Percentiles rank a stretch among this genome's conserved stretches.
Evolutionary conservation across 441 rosid species (phyloP).

Genomic region (Eruca vesicaria): DNA sequence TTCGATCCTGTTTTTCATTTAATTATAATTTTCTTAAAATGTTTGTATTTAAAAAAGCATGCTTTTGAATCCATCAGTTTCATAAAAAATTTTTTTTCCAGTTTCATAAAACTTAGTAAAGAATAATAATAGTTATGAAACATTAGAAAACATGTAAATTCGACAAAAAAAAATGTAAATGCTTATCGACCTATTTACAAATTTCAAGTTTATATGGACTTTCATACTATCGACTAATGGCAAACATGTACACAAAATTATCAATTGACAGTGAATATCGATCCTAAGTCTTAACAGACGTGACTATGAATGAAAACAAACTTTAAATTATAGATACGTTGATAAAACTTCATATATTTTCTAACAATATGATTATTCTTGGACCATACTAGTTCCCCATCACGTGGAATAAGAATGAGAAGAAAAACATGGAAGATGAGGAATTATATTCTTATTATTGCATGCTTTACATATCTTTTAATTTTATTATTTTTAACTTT

Average conservation of each 20-base stretch:
- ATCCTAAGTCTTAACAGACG: not conserved
- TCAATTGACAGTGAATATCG: not conserved
- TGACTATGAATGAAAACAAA: not conserved
- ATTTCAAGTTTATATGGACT: not conserved
- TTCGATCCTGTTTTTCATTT: not conserved
- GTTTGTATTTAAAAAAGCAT: no score
- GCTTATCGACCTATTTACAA: not conserved
- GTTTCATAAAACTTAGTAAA: not conserved
- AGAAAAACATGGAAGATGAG: not conserved
- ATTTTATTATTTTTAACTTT: not conserved
- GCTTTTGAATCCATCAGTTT: not conserved
- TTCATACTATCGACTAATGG: not conserved
- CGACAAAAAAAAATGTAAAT: no score
- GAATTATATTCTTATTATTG: not conserved
- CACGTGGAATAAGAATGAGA: slow-evolving; percentile 26
- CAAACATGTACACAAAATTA: not conserved
- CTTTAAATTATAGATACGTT: not conserved
- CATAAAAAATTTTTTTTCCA: no score
- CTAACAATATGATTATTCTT: not conserved
- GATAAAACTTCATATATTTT: not conserved
- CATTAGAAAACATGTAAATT: not conserved
- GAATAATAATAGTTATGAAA: not conserved
- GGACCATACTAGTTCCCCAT: slow-evolving; percentile 31
- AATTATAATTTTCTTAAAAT: no score
- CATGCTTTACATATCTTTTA: not conserved